Evolutionary conservation across 148 eudicot genomes (phyloP).

Genomic region (Gaultheria prostrata): DNA sequence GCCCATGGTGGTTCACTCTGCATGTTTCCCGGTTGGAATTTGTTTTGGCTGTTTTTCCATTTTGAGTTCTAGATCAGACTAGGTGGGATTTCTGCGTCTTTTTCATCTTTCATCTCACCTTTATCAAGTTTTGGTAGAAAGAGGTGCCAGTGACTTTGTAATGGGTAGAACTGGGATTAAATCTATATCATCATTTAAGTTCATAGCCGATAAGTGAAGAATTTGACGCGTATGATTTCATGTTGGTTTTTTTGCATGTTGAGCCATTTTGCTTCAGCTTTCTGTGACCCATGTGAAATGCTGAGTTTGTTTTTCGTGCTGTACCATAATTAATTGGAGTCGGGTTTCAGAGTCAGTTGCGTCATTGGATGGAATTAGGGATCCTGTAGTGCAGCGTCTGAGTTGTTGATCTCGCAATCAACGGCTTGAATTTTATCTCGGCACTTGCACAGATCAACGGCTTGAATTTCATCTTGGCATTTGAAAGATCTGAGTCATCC

Average conservation of each 20-base stretch:
- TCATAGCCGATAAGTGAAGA: too few species aligned
- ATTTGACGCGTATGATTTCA: neutral
- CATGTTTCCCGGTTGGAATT: neutral
- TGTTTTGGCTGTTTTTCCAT: neutral
- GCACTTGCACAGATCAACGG: too few species aligned
- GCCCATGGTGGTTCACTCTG: neutral
- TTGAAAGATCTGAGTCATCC: too few species aligned
- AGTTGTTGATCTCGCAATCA: too few species aligned
- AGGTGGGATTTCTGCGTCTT: neutral
- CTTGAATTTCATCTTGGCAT: too few species aligned
- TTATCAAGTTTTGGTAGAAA: conserved; percentile 17
- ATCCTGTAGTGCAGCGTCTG: too few species aligned
- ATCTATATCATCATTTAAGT: neutral
- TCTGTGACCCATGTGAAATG: neutral
- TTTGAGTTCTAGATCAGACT: neutral
- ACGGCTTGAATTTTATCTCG: too few species aligned
- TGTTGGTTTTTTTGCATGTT: neutral
- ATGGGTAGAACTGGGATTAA: neutral
- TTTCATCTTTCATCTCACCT: neutral
- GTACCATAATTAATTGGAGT: too few species aligned
- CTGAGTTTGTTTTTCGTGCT: neutral
- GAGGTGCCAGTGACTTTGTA: neutral
- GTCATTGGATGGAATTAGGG: too few species aligned
- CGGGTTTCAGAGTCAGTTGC: too few species aligned
- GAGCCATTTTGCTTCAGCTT: neutral